These are phyloP conservation scores for Tranzscheliella williamsii DNA, from an alignment of 1,284 basidiomycete species.

Conservation along the genomic window DNA sequence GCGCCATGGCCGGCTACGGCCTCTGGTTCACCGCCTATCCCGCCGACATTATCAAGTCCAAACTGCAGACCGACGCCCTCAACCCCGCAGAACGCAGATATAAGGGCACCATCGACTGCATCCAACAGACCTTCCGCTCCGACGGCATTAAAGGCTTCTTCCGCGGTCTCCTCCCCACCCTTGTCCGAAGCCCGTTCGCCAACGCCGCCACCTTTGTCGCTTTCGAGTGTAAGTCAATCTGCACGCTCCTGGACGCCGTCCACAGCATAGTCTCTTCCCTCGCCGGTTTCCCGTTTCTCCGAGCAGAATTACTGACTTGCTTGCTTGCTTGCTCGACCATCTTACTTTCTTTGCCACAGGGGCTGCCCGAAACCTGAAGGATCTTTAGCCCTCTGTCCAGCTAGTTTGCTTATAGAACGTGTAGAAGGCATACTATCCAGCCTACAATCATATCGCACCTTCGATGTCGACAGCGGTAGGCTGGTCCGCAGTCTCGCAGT, in stretches of 20 bases:
- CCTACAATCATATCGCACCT: too few species aligned
- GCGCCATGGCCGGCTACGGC: constrained; percentile 46
- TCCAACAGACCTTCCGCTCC: constrained; percentile 75
- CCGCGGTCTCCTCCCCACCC: constrained; percentile 83
- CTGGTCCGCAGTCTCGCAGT: too few species aligned
- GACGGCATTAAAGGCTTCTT: constrained; percentile 86
- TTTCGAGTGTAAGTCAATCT: constrained; percentile 38
- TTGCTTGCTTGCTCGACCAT: too few species aligned
- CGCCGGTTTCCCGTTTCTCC: too few species aligned
- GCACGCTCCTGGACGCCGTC: background rate
- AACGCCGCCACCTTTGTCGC: constrained; percentile 59
- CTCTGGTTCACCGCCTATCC: constrained; percentile 72
- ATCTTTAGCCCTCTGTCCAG: too few species aligned
- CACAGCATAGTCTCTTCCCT: background rate
- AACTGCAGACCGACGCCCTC: constrained; percentile 86
- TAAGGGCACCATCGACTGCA: constrained; percentile 78
- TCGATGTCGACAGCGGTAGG: too few species aligned
- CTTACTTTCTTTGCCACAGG: too few species aligned
- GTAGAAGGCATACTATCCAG: too few species aligned
- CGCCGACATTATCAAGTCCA: constrained; percentile 90
- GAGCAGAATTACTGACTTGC: too few species aligned
- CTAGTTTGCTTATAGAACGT: too few species aligned
- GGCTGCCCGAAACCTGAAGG: constrained; percentile 22
- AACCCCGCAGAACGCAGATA: constrained; percentile 67
- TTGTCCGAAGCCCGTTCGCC: constrained; percentile 69